These are phyloP conservation scores for Cenococcum geophilum DNA, from an alignment of 495 filamentous ascomycete genomes.

Conservation along the genomic window DNA sequence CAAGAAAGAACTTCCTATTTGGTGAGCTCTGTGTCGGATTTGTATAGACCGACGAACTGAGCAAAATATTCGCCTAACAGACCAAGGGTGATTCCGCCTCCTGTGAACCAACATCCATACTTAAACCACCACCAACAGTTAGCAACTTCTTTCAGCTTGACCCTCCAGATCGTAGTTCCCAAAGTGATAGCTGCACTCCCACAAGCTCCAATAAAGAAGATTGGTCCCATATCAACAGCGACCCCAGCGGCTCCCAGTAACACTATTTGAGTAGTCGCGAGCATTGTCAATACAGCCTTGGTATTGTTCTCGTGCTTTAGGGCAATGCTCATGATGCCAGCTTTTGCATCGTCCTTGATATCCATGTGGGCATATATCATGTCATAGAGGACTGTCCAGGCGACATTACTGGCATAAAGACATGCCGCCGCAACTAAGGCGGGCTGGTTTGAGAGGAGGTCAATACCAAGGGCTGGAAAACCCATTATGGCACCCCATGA, in stretches of 20 bases:
- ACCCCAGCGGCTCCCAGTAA: constrained; percentile 71
- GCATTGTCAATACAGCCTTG: constrained; percentile 71
- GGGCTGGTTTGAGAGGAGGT: constrained; percentile 59
- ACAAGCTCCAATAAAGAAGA: constrained; percentile 80
- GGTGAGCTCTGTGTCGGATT: neutral
- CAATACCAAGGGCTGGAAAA: constrained; percentile 84
- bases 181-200: constrained; percentile 71
- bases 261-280: constrained; percentile 71
- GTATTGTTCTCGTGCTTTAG: constrained; percentile 83
- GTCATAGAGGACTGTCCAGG: constrained; percentile 95
- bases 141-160: constrained; percentile 72
- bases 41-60: constrained; percentile 29
- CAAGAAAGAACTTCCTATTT: neutral
- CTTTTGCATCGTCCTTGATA: constrained; percentile 85
- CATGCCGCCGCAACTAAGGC: constrained; percentile 62
- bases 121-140: constrained; percentile 98
- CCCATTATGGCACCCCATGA: constrained; percentile 98
- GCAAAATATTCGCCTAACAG: constrained; percentile 58
- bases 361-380: constrained; percentile 99
- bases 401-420: constrained; percentile 78
- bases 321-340: constrained; percentile 92
- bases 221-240: constrained; percentile 68
- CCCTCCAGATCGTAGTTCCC: constrained; percentile 81
- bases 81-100: constrained; percentile 59
- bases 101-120: constrained; percentile 63